A percentile compares a stretch with the other conserved stretches of the same genome.
Evolutionary conservation across 371 early-diverging fungal genomes (phyloP).

Genomic region (Mucor circinelloides): DNA sequence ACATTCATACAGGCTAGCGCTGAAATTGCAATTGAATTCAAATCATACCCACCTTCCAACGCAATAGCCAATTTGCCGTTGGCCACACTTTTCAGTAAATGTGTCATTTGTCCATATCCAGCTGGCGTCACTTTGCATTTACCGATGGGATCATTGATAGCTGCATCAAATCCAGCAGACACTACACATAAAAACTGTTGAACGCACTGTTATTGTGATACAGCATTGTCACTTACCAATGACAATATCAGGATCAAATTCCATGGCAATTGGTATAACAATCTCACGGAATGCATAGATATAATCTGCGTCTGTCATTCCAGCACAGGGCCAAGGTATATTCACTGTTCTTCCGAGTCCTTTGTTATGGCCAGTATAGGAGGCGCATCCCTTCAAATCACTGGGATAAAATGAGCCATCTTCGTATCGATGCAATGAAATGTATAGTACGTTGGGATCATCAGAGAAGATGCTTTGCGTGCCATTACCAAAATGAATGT

Average conservation of each 20-base stretch:
- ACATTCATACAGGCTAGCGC: constrained; percentile 77
- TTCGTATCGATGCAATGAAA: constrained; percentile 88
- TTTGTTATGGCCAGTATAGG: constrained; percentile 59
- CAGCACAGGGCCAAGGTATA: constrained; percentile 82
- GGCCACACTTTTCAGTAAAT: constrained; percentile 71
- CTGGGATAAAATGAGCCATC: constrained; percentile 79
- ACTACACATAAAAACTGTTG: constrained; percentile 38
- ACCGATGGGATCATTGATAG: constrained; percentile 84
- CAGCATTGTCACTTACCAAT: constrained; percentile 60
- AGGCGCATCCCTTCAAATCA: constrained; percentile 53
- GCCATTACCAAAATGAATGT: constrained; percentile 95
- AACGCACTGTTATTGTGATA: not conserved
- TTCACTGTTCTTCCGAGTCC: constrained; percentile 87
- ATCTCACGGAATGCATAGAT: constrained; percentile 77
- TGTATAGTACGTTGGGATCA: constrained; percentile 79
- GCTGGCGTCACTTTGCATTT: constrained; percentile 81
- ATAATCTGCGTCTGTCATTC: constrained; percentile 88
- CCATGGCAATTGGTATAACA: constrained; percentile 80
- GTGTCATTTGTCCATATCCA: constrained; percentile 88
- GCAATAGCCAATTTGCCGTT: constrained; percentile 76
- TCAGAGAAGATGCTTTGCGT: constrained; percentile 81
- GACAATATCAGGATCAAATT: constrained; percentile 85
- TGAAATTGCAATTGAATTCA: constrained; percentile 74
- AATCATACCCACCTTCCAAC: constrained; percentile 86
- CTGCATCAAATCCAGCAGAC: constrained; percentile 93